Evolutionary conservation across 805 yeast genomes (phyloP).

Genomic region (Candida oleophila): DNA sequence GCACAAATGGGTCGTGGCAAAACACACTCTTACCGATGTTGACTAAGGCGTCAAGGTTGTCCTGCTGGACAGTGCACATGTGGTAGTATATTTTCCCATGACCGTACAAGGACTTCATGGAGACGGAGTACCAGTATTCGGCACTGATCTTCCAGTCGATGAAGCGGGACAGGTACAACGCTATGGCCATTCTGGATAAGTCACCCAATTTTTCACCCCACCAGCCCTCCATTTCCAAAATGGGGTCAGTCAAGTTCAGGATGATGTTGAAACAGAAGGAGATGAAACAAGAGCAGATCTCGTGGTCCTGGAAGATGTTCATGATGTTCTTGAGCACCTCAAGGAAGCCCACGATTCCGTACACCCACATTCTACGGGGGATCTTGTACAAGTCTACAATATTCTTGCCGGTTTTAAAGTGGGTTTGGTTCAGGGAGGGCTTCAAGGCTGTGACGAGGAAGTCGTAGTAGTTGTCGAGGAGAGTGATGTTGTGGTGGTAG

Average conservation of each 20-base stretch:
- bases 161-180: constrained; percentile 72
- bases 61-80: constrained; percentile 82
- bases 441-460: constrained; percentile 68
- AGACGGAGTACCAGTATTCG: constrained; percentile 77
- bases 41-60: constrained; percentile 72
- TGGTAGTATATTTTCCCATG: constrained; percentile 87
- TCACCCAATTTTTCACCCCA: constrained; percentile 90
- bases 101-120: constrained; percentile 73
- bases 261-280: constrained; percentile 67
- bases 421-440: constrained; percentile 49
- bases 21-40: constrained; percentile 77
- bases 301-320: constrained; percentile 73
- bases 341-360: constrained; percentile 77
- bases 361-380: constrained; percentile 80
- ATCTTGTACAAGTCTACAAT: constrained; percentile 76
- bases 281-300: constrained; percentile 72
- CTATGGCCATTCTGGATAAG: constrained; percentile 83
- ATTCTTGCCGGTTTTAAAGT: constrained; percentile 72
- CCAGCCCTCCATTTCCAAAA: constrained; percentile 60
- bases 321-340: constrained; percentile 75
- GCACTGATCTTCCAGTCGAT: constrained; percentile 86
- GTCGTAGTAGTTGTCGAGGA: constrained; percentile 70
- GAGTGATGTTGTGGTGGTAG: constrained; percentile 62
- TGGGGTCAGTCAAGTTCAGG: constrained; percentile 52
- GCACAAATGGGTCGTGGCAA: constrained; percentile 81